Base-by-base conservation (phyloP, 768 basidiomycete species). In the Auricularia auricula-judae region DNA sequence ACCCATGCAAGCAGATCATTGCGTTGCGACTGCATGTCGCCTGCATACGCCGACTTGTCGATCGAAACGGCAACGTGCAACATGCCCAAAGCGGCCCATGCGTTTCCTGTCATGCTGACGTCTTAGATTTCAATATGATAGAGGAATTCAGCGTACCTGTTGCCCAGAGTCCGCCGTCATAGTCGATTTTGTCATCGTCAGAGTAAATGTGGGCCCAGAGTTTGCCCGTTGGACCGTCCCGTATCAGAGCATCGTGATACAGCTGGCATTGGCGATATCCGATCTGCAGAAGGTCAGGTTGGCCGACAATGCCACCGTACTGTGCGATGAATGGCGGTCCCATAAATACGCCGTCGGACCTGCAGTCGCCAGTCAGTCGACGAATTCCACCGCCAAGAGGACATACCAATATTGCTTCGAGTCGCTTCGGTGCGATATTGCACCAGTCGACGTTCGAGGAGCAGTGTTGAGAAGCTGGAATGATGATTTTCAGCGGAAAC, bases 311-410 rank as follows among this genome's bases (percentile, higher is more conserved):
- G 3, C 72, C 76, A 4, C 75, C 80, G 68, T 76, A 79, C 67
- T 74, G 76, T 23, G 79, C 78, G 39, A 81, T 71, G 69, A 77
- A 81, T 10, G 79, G 79, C 29, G 77, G 77, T 1, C 76, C 79
- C 78, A 79, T 79, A 67, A 74, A 79, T 0, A 79, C 74, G 18
- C 70, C 73, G 65, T 77, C 76, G 36, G 76, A 72, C 76, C 74
- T 75, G 39, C 14, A 5, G 35, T 14, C 56, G 63, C 64, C 29
- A 29, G n/a, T 53, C 10, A 39, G 21, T 44, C 14, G 2, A 58
- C 36, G 43, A 64, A 68, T 61, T 70, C 72, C 39, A 71, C 65
- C 72, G 70, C 8, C 35, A 59, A 14, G 43, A 34, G 34, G 3
- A 43, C 54, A 21, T 36, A 70, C 72, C 72, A 78, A 65, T 74